Base-by-base conservation (phyloP, 192 early-diverging fungal genomes). In the Allomyces arbusculus region DNA sequence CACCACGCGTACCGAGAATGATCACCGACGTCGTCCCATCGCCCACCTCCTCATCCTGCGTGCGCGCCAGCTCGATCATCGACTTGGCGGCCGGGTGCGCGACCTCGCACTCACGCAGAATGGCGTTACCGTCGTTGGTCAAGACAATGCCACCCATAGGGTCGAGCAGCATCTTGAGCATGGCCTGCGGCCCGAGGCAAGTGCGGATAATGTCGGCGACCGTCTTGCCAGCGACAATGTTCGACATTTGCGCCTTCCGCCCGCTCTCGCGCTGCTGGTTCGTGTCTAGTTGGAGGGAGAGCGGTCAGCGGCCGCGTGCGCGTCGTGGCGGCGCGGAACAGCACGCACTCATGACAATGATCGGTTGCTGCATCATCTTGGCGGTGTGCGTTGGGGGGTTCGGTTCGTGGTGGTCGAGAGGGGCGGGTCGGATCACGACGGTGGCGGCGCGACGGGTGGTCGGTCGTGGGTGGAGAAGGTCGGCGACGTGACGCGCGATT, bases 41-140 rank as follows among this genome's bases (percentile, higher is more conserved):
- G 68, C 96, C 96, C 61, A 97, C 94, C 78, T 99, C 96, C 75
- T 99, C 96, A 76, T 99, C 96, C 81, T 99, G 96, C 65, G 96
- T 99, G 78, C 96, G 81, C 40, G 91, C 87, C 62, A 99, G 85
- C 77, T 99, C 96, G 69, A 99, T 96, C 94, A 97, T 97, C 71
- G 88, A 91, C 79, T 99, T 99, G 62, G 96, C 96, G 63, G 96
- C 96, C 24, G 96, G 96, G 77, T 99, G 96, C n/a, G 91, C 91
- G 12, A 99, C 94, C 80, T 99, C 96, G 75, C 90, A 87, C 75
- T 99, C 96, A 74, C 96, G 85, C 67, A 99, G 80, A 72, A 97
- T 99, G 7, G 96, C 96, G 76, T 94, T 94, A 67, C 96, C 96
- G 71, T 99, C 96, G 77, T 97, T 97, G 28, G 96, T 99, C 72